These are phyloP conservation scores for Cucumis melo DNA, from an alignment of 306 rosid genomes.

Conservation along the genomic window DNA sequence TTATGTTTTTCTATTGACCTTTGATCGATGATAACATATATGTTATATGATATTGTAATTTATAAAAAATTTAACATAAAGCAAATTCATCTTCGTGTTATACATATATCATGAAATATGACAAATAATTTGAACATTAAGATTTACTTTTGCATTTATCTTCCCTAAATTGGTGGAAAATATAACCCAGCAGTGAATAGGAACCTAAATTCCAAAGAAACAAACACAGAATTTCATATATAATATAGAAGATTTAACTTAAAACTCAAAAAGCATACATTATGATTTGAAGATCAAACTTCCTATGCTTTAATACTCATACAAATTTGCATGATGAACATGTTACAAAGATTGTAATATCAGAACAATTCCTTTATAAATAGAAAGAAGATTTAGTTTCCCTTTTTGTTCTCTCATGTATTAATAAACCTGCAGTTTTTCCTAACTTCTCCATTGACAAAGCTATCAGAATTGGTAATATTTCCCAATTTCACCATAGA, in stretches of 20 bases:
- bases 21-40: too few species aligned
- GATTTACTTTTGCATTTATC: too few species aligned
- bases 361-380: neutral
- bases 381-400: neutral
- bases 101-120: too few species aligned
- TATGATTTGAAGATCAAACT: neutral
- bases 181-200: too few species aligned
- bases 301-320: neutral
- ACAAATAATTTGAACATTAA: too few species aligned
- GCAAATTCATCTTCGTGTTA: too few species aligned
- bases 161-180: too few species aligned
- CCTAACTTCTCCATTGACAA: conserved; percentile 55
- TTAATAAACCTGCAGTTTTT: conserved; percentile 79
- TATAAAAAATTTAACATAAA: too few species aligned
- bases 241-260: neutral
- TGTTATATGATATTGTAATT: too few species aligned
- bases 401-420: conserved; percentile 22
- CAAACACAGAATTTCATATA: neutral
- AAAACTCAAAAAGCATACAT: neutral
- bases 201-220: neutral
- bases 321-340: neutral
- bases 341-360: neutral
- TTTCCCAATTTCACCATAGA: conserved; percentile 89
- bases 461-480: conserved; percentile 48
- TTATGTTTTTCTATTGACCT: too few species aligned